phyloP scores from a whole-genome alignment of 163 green algal species.

The Botryococcus braunii region DNA sequence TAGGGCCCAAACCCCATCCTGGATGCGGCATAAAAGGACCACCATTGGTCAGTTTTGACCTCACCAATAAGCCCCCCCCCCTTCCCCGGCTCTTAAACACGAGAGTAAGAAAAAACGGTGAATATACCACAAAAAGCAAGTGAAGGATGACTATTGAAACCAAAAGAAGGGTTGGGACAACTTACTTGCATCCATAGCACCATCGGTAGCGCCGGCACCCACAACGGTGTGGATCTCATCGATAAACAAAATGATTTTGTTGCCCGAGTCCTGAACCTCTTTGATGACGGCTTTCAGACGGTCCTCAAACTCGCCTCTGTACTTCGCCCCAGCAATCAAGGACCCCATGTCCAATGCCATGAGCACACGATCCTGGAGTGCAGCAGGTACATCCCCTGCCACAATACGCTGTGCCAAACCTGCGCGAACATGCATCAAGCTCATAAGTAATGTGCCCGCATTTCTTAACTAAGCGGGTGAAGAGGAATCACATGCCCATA shows the following conservation, averaged over 20 bases:
- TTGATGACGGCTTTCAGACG: constrained; percentile 85
- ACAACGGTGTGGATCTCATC: constrained; percentile 97
- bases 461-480: too few species aligned
- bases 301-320: constrained; percentile 94
- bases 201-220: constrained; percentile 52
- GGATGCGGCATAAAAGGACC: too few species aligned
- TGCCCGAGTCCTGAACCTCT: constrained; percentile 69
- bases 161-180: too few species aligned
- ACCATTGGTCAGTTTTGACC: too few species aligned
- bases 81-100: too few species aligned
- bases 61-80: too few species aligned
- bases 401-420: constrained; percentile 88
- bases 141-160: too few species aligned
- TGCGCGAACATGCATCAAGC: neutral
- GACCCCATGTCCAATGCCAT: constrained; percentile 87
- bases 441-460: too few species aligned
- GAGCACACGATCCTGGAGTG: constrained; percentile 65
- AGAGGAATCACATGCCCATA: too few species aligned
- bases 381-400: constrained; percentile 65
- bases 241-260: constrained; percentile 88
- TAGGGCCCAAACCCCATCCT: too few species aligned
- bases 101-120: too few species aligned
- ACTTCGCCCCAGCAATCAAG: constrained; percentile 93
- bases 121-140: too few species aligned
- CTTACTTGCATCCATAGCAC: constrained; percentile 70